These are phyloP conservation scores for Xylaria intraflava DNA, from an alignment of 495 filamentous ascomycete genomes.

Conservation along the genomic window DNA sequence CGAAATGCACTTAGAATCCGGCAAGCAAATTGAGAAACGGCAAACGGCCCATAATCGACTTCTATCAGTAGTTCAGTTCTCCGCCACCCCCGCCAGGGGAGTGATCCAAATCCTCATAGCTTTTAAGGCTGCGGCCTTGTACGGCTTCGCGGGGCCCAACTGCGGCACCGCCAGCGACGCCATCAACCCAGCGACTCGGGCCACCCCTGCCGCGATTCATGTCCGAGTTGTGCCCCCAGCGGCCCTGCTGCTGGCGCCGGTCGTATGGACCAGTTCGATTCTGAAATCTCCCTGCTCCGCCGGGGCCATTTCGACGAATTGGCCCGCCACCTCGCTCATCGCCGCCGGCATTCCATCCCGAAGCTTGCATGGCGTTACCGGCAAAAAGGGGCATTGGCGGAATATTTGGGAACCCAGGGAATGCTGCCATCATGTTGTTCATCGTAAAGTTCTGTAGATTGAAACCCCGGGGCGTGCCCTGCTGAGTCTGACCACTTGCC, in stretches of 20 bases:
- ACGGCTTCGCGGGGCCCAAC: constrained; percentile 80
- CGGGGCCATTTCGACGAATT: constrained; percentile 40
- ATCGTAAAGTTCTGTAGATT: constrained; percentile 61
- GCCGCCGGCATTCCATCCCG: constrained; percentile 40
- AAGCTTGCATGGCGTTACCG: constrained; percentile 40
- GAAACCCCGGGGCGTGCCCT: constrained; percentile 90
- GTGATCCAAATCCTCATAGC: constrained; percentile 95
- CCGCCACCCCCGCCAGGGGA: constrained; percentile 51
- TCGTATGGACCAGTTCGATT: constrained; percentile 46
- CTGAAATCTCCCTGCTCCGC: constrained; percentile 34
- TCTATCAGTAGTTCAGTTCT: constrained; percentile 53
- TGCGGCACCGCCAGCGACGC: constrained; percentile 57
- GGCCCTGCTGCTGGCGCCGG: constrained; percentile 38
- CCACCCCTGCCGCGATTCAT: constrained; percentile 43
- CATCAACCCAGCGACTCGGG: constrained; percentile 56
- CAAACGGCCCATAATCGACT: neutral
- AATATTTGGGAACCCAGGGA: constrained; percentile 43
- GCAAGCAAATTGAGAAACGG: neutral
- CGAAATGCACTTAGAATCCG: neutral
- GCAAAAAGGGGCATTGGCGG: constrained; percentile 49
- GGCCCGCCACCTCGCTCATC: constrained; percentile 44
- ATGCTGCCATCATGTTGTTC: constrained; percentile 48
- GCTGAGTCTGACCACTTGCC: constrained; percentile 58
- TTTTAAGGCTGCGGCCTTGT: constrained; percentile 83
- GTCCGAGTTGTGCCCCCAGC: constrained; percentile 32